A percentile compares a stretch with the other conserved stretches of the same genome.
phyloP scores from a whole-genome alignment of 2,329 filamentous ascomycete species.

The Sarocladium brachiariae region DNA sequence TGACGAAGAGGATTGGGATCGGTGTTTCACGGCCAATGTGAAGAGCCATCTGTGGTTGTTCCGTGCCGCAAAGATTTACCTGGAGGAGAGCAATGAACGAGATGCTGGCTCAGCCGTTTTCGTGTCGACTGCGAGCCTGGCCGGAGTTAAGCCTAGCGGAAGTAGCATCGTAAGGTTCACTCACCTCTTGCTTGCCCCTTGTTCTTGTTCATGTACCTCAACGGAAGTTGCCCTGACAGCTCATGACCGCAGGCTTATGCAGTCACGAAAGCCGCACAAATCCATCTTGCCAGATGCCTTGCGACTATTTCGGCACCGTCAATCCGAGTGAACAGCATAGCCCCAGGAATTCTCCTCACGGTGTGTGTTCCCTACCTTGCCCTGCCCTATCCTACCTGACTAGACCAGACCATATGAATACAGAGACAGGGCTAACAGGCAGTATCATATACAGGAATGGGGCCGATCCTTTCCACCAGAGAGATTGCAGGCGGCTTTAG shows the following conservation, averaged over 20 bases:
- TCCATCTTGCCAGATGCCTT: slow-evolving; percentile 50
- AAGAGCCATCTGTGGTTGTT: slow-evolving; percentile 56
- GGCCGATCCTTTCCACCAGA: slow-evolving; percentile 52
- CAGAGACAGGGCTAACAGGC: slow-evolving; percentile 10
- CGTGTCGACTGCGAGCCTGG: slow-evolving; percentile 56
- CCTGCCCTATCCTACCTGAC: too few species aligned
- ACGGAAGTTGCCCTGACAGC: too few species aligned
- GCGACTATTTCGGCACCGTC: slow-evolving; percentile 45
- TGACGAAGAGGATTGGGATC: slow-evolving; percentile 52
- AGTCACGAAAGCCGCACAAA: slow-evolving; percentile 59
- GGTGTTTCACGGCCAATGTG: slow-evolving; percentile 54
- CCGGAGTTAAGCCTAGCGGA: slow-evolving; percentile 56
- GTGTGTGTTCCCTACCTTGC: slow-evolving; percentile 27
- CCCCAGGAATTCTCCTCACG: slow-evolving; percentile 45
- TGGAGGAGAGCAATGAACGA: slow-evolving; percentile 42
- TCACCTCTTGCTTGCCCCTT: background rate
- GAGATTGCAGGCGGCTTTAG: slow-evolving; percentile 42
- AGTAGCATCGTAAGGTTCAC: slow-evolving; percentile 43
- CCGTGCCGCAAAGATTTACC: slow-evolving; percentile 44
- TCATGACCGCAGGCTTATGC: background rate
- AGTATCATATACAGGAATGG: slow-evolving; percentile 45
- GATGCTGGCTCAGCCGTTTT: slow-evolving; percentile 39
- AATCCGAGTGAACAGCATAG: slow-evolving; percentile 53
- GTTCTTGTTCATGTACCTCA: background rate
- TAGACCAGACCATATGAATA: too few species aligned